Percentiles rank a stretch among this genome's conserved stretches.
Conservation (phyloP, 805 yeast genomes). For the Nakazawaea laoshanensis region DNA sequence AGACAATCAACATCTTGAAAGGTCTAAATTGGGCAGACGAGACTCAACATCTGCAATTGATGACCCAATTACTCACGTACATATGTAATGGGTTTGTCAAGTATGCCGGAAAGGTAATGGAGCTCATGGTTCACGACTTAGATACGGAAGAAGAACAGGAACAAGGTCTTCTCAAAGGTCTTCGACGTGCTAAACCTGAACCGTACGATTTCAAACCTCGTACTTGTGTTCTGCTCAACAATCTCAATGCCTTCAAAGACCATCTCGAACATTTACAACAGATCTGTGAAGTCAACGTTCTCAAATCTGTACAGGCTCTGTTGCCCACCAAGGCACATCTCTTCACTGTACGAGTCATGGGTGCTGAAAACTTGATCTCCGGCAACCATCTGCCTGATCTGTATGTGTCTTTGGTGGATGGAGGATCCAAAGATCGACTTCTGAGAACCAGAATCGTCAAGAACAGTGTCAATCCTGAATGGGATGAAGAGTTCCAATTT, state of each 20-base stretch:
- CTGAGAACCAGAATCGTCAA: constrained; percentile 63
- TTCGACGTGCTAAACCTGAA: constrained; percentile 44
- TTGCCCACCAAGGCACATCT: constrained; percentile 42
- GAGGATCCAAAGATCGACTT: constrained; percentile 41
- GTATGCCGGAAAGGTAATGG: constrained; percentile 34
- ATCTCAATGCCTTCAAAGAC: constrained; percentile 47
- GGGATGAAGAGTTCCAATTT: constrained; percentile 81
- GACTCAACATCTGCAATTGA: constrained; percentile 51
- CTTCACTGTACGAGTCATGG: constrained; percentile 53
- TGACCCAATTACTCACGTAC: constrained; percentile 52
- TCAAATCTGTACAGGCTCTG: too few relatives aligned
- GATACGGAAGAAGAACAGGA: constrained; percentile 14
- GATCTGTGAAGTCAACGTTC: too few relatives aligned
- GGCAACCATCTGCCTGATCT: constrained; percentile 40
- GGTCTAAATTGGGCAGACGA: constrained; percentile 60
- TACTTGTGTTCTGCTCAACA: constrained; percentile 73
- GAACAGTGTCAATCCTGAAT: constrained; percentile 60
- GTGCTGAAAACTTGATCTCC: constrained; percentile 51
- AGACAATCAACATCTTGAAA: constrained; percentile 46
- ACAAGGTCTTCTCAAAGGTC: constrained; percentile 5
- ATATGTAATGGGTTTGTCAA: constrained; percentile 52
- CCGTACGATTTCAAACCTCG: constrained; percentile 51
- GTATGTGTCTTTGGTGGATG: constrained; percentile 56
- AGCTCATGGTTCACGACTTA: constrained; percentile 33
- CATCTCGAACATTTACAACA: too few relatives aligned